These are phyloP conservation scores for Stephanodiscus triporus DNA, from an alignment of 108 stramenopile genomes.

Conservation along the genomic window DNA sequence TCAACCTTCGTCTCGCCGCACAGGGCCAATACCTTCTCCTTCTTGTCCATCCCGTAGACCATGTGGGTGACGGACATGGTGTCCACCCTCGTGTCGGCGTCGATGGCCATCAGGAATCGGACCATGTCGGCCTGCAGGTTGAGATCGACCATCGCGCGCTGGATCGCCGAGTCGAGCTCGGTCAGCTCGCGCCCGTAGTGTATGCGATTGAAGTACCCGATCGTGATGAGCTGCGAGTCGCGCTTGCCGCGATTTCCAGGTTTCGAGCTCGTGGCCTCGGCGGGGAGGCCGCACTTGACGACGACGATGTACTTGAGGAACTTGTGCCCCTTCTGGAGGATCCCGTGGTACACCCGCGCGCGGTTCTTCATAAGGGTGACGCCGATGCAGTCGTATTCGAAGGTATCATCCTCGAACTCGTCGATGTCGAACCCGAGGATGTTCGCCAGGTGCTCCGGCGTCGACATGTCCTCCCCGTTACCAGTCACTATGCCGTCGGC, in stretches of 20 bases:
- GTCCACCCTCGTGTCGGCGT: conserved; percentile 62
- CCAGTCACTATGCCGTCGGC: conserved; percentile 67
- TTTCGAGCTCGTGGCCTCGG: conserved; percentile 45
- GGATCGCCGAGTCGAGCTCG: conserved; percentile 56
- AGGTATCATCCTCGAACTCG: conserved; percentile 55
- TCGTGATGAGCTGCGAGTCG: conserved; percentile 63
- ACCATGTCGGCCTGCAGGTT: conserved; percentile 56
- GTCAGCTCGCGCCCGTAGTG: conserved; percentile 57
- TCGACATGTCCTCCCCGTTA: conserved; percentile 45
- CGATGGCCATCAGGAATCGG: conserved; percentile 63
- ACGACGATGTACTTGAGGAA: conserved; percentile 61
- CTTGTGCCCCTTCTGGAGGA: conserved; percentile 55
- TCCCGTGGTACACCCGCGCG: conserved; percentile 56
- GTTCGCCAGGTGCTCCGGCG: conserved; percentile 57
- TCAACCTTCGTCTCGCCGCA: conserved; percentile 68
- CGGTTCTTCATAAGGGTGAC: conserved; percentile 46
- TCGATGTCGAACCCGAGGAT: conserved; percentile 61
- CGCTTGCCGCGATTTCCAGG: conserved; percentile 70
- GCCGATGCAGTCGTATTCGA: conserved; percentile 58
- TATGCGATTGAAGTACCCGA: conserved; percentile 60
- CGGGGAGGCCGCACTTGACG: conserved; percentile 60
- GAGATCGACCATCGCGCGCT: conserved; percentile 50
- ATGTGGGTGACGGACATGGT: conserved; percentile 56
- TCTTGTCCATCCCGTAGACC: conserved; percentile 59
- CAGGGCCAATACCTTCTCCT: conserved; percentile 58